Base-by-base conservation (phyloP, 2,329 filamentous ascomycete genomes). In the Fusarium pseudonygamai region DNA sequence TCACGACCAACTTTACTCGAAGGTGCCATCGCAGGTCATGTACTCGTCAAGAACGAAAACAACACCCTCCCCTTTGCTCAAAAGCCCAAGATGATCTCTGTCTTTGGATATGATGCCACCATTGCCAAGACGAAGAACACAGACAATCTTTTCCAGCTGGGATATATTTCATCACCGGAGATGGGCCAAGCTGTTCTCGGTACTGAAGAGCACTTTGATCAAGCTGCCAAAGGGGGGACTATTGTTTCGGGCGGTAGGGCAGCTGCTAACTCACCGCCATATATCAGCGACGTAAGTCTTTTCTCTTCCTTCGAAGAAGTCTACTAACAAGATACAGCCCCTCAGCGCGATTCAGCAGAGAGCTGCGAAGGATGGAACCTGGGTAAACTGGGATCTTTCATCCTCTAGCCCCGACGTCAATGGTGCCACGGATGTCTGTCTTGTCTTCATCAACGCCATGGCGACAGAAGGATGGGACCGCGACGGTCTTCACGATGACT, bases 381-480 rank as follows among this genome's bases (percentile, higher is more conserved):
- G 86, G 69, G 80, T 93, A 1, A 88, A 64, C 80, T 92, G 70
- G 83, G 87, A 84, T 42, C 73, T 82, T 3, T 74, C 78, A 8
- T 82, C 80, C 2, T 73, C 74, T 22, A 64, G 81, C 12, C 80
- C 80, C 0, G 77, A 77, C 7, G 81, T 84, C 20, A 83, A 84
- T n/a, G 78, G 74, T 6, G 82, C 83, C 7, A 78, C 78, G 3
- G 87, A 92, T 6, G 90, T 93, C 53, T 57, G 97, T 92, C 78
- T 98, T 45, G 94, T 96, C 3, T 97, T 97, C 80, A 92, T 91
- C 63, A 97, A 93, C 78, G 89, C 87, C 39, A 93, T 95, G 79
- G 89, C 92, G 2, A 93, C 93, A 0, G 95, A 97, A 82, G 93
- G 93, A 0, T 94, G 89, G 81, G 87, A 94, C 70, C 86, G 90